Base-by-base conservation (phyloP, 306 rosid genomes). In the Prunus mongolica region DNA sequence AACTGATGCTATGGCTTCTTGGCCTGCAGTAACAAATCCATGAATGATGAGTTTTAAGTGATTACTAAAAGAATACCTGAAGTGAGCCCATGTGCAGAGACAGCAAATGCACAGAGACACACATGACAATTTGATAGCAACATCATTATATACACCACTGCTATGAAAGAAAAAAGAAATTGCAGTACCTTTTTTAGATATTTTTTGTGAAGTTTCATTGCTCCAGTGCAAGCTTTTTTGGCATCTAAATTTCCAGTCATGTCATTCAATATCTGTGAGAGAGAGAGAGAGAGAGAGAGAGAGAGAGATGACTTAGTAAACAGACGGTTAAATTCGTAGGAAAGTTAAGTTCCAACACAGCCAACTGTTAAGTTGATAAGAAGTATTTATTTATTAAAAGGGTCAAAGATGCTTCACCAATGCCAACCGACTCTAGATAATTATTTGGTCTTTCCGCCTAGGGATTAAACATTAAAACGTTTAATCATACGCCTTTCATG, bases 201-300 rank as follows among this genome's bases (percentile, higher is more conserved):
- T 71, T 96, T 96, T 81, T 84, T 96, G 86, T 96, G 99, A 70
- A 96, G 97, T 81, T 96, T 96, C 97, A 96, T 86, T 47, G 99
- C 99, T 30, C 96, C 96, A n/a, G 65, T 76, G 85, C 99, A 96
- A 67, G 99, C 99, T 74, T 91, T 96, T 84, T 84, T 96, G 79
- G 99, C 99, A 82, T 96, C 99, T 55, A 96, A 80, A 82, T 91
- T 84, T 81, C 99, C 99, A 51, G 97, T 89, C 22, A 84, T 88
- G 83, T 96, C 99, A 80, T 96, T 92, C 85, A 96, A 87, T 83
- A 96, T 96, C 99, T 96, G 92, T 45, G 46, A 10, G 65, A 13
- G 65, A 71, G 50, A 67, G 65, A 71, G 50, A 64, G 20, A 44
- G 12, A 80, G 38, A 32, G 34, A 30, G 45, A 10, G 65, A 25